Base-by-base conservation (phyloP, 2,329 filamentous ascomycete genomes). In the Paecilomyces fulvus region DNA sequence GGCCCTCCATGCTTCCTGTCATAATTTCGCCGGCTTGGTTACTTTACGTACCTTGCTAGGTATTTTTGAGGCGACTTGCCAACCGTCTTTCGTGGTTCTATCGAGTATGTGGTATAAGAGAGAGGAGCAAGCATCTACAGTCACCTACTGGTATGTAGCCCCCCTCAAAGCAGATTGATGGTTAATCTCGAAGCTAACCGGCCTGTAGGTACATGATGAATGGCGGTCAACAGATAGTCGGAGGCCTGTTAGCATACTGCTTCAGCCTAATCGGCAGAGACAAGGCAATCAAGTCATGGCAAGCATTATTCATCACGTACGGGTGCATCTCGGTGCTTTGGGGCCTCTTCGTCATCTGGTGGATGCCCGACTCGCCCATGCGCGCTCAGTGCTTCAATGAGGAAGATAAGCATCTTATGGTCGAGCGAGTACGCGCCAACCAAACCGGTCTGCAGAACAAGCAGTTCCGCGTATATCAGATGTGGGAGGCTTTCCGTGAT, bases 181-280 rank as follows among this genome's bases (percentile, higher is more conserved):
- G 25, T 28, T 28, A 28, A 28, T 28, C 25, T 3, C 2, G 11
- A 28, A 48, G n/a, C 21, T 23, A 21, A 37, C n/a, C 37, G n/a
- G 61, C 60, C n/a, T 53, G 60, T n/a, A 75, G 75, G 71, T 86
- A 87, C 69, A 88, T 88, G 83, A 89, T 89, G 85, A 90, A 89
- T 66, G 86, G 87, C 1, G 79, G 78, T 0, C 86, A 89, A 65
- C 86, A 89, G 65, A 85, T 89, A 53, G 84, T 89, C 7, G 86
- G 86, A 30, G 87, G 87, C 5, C 78, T 89, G 0, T 75, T 89
- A 0, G 86, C 86, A 0, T 83, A 83, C 63, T 78, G 72, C 56
- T 73, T 75, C 59, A 71, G 78, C 2, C 73, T 82, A 2, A 83
- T 84, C 65, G 74, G 71, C 14, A 71, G 63, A 3, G 79, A 81